Evolutionary conservation across 768 basidiomycete species (phyloP), one percentile per base, ranked within the genome.

Genomic region (Suillus sp.): DNA sequence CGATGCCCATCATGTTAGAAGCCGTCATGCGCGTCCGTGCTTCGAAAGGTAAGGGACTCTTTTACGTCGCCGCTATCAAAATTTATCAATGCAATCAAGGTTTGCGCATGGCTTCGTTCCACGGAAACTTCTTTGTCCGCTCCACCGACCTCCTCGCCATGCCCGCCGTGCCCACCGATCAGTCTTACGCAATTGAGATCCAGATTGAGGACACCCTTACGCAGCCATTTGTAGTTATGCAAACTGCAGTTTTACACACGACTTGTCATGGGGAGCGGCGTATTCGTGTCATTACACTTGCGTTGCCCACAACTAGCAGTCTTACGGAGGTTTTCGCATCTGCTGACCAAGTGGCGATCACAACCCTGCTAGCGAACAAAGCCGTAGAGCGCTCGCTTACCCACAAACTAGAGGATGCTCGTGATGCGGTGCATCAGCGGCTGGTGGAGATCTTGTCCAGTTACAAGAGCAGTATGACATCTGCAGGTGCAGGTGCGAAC

Each of bases 1-100:
- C 95, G 11, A 93, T 90, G 83, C 93, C 95, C 5, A 93, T 99
- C 70, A 96, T 95, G 84, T 80, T 99, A 67, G 97, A 99, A 76
- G 95, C 94, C 25, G 93, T 99, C 61, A 98, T 97, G 83, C 92
- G 97, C 74, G 94, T 99, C 32, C 94, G 97, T 69, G 95, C 96
- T n/a, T 95, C 97, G 1, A 84, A 94, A 80, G 95, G 93, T 93
- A 64, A 30, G 76, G 69, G 8, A n/a, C 13, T 22, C 42, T 13
- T 25, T 48, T 37, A 50, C 30, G 38, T 27, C 13, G 27, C 14
- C 2, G 8, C 13, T 3, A 18, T 14, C 42, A 27, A 55, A 16
- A 59, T 63, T 63, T 60, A 60, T 1, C 27, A 2, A 16, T 18
- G 35, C 13, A 60, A 37, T 61, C 2, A 64, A 91, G 91, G 96